Evolutionary conservation across 169 alveolate species (phyloP), one percentile per base, ranked within the genome.

Genomic region (Plasmodium cynomolgi): DNA sequence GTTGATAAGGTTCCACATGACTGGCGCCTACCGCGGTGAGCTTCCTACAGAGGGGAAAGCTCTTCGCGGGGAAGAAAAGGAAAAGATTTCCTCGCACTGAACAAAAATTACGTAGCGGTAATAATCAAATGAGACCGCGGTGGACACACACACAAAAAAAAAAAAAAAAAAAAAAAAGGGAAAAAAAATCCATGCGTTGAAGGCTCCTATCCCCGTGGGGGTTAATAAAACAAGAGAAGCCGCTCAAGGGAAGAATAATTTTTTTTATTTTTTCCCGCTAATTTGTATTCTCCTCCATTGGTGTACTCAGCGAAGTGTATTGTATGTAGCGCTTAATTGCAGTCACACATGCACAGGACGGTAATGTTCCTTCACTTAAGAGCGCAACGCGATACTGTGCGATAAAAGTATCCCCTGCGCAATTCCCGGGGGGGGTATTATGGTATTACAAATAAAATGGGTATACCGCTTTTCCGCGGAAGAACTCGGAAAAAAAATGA

Each of bases 1-100:
- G 39, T 84, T 84, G 56, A 84, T 84, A 2, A 84, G 62, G 81
- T 84, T 75, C 93, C 93, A 84, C 93, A 84, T 84, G 8, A 8
- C 26, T 77, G 56, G 31, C 44, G 23, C 29, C 56, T 77, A 26
- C 29, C 41, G 20, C 44, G 41, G 29, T 33, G 31, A 11, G 20
- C 39, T 33, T 74, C 20, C 56, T 17, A 20, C 54, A 41, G 84
- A 17, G 5, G 26, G 37, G 44, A 33, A 81, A 33, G 33, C 20
- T 82, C 37, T 31, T 39, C 58, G 39, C 6, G n/a, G 39, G 50
- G 50, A 74, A 74, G 39, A 74, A 13, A 74, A 74, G 39, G 39
- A 33, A 33, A 33, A 31, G 80, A 71, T 71, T 71, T 71, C 47
- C 47, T 39, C 47, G 47, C 47, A 39, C 47, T 39, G 9, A 39